These are phyloP conservation scores for Penicillium sp. DNA, from an alignment of 2,329 filamentous ascomycete species.

Conservation along the genomic window DNA sequence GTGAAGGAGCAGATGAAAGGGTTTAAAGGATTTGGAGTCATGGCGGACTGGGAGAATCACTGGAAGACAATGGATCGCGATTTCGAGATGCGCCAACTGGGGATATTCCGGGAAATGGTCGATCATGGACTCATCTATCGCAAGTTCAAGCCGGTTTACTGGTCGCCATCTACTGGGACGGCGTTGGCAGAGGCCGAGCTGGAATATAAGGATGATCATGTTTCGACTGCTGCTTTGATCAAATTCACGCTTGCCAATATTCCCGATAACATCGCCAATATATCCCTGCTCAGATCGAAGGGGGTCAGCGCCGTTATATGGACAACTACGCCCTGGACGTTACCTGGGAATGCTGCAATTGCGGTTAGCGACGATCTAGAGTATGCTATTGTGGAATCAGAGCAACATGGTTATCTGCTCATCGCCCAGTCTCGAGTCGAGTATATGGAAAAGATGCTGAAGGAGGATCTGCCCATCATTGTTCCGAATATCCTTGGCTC, in stretches of 20 bases:
- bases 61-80: conserved; percentile 67
- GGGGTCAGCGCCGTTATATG: conserved; percentile 83
- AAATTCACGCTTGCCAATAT: conserved; percentile 69
- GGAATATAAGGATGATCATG: conserved; percentile 66
- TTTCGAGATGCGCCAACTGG: conserved; percentile 65
- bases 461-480: conserved; percentile 56
- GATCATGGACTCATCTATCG: conserved; percentile 65
- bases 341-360: conserved; percentile 90
- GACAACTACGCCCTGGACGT: conserved; percentile 98
- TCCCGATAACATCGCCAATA: conserved; percentile 49
- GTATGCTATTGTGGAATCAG: conserved; percentile 70
- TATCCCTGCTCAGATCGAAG: conserved; percentile 48
- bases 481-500: conserved; percentile 65
- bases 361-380: conserved; percentile 75
- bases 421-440: conserved; percentile 73
- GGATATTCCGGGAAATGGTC: conserved; percentile 65
- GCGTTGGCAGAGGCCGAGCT: conserved; percentile 68
- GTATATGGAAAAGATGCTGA: conserved; percentile 56
- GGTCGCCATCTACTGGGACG: conserved; percentile 68
- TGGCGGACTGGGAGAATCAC: conserved; percentile 67
- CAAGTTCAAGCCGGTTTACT: conserved; percentile 67
- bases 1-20: conserved; percentile 63
- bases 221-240: conserved; percentile 67
- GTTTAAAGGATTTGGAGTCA: conserved; percentile 64
- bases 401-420: conserved; percentile 64